Evolutionary conservation across 345 rosid genomes (phyloP), one percentile per base, ranked within the genome.

Genomic region (Acer yangbiense): DNA sequence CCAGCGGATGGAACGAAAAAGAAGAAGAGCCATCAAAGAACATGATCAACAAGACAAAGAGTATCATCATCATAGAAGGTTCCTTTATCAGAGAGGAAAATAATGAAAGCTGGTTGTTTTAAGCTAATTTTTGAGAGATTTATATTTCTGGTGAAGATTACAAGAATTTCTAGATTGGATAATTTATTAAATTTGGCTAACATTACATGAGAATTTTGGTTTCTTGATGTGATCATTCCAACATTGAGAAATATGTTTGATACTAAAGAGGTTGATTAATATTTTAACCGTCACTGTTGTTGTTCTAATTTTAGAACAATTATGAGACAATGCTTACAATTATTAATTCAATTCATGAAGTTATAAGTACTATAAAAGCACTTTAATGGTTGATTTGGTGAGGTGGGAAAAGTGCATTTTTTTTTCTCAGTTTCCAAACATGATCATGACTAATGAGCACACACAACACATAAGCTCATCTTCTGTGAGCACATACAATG

Each of bases 1-100:
- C 82, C 57, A 43, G 21, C 0, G 90, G 89, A 29, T 80, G 90
- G 79, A 91, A 58, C 1, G 18, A 13, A 14, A 67, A 76, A 0
- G 84, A 80, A 9, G 69, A 62, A 23, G 77, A 69, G 0, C 72
- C 39, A 9, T 10, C 63, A 21, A 58, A 18, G 9, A 78, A 20
- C 7, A 69, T 9, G 4, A 74, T 21, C 0, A 79, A 10, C 0
- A 79, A 8, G 23, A 73, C 0, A 54, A 73, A n/a, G 4, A 73
- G 32, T 58, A 58, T 6, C 9, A 43, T 9, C 46, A 43, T 43
- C 46, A 43, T 50, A 20, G 18, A 46, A 3, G 35, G 2, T 68
- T 46, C 68, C 43, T 29, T 64, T 27, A 63, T 17, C 18, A 8
- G 2, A 43, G 46, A 32, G 4, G 5, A 4, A 32, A 3, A 32